A percentile compares a stretch with the other conserved stretches of the same genome.
These are phyloP conservation scores for Cyclostephanos invisitatus DNA, from an alignment of 108 stramenopile species.

Conservation along the genomic window DNA sequence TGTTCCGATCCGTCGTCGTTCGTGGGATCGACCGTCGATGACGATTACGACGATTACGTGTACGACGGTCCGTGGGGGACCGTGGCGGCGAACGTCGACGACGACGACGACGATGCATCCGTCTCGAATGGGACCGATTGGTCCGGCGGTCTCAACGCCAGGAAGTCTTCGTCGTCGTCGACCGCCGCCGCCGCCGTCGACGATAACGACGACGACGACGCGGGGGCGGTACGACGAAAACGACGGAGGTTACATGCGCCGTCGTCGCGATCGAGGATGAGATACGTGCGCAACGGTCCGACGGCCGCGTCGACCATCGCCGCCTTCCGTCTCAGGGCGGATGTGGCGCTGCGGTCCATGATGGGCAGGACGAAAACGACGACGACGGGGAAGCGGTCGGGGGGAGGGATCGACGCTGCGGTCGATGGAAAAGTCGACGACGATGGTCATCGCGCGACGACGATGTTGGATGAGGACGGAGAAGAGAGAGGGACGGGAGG, in stretches of 20 bases:
- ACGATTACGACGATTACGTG: background rate
- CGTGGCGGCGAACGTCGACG: background rate
- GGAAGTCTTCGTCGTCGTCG: background rate
- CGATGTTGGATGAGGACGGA: background rate
- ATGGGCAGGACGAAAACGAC: slow-evolving; percentile 2
- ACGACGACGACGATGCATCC: too few relatives aligned
- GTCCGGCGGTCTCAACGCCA: background rate
- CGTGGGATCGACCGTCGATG: background rate
- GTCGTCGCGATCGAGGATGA: background rate
- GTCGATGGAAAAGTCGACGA: background rate
- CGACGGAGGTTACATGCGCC: background rate
- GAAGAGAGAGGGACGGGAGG: background rate
- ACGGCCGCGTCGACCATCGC: slow-evolving; percentile 42
- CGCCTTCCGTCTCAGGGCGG: slow-evolving; percentile 39
- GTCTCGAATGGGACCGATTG: background rate
- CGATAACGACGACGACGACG: background rate
- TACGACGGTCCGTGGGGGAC: background rate
- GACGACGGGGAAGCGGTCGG: background rate
- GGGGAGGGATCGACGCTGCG: slow-evolving; percentile 19
- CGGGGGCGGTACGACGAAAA: slow-evolving; percentile 12
- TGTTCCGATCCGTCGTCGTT: slow-evolving; percentile 15
- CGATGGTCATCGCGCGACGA: background rate
- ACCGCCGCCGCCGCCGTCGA: background rate
- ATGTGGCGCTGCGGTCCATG: slow-evolving; percentile 24
- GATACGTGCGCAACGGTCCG: background rate